phyloP scores from a whole-genome alignment of 192 early-diverging fungal species.

The Linderina pennispora region DNA sequence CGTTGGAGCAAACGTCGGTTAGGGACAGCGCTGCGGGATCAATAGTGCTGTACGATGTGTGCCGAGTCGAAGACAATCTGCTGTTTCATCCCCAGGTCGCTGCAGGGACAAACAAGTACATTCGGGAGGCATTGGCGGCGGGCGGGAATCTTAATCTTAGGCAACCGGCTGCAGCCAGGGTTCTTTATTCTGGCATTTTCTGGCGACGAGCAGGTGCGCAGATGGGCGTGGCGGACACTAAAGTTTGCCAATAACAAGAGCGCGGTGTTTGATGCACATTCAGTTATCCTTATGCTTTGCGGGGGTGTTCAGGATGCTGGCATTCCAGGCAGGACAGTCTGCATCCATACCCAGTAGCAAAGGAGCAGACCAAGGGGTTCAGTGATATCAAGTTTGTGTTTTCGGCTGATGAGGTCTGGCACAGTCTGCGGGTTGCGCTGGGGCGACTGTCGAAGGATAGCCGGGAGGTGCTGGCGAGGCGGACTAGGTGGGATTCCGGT shows the following conservation, averaged over 20 bases:
- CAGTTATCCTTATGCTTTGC: slow-evolving; percentile 7
- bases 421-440: slow-evolving; percentile 18
- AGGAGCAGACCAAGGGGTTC: not conserved
- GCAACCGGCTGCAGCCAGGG: slow-evolving; percentile 21
- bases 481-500: slow-evolving; percentile 10
- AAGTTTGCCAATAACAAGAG: slow-evolving; percentile 16
- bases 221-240: slow-evolving; percentile 29
- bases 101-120: slow-evolving; percentile 7
- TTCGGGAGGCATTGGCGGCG: slow-evolving; percentile 2
- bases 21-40: not conserved
- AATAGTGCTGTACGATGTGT: slow-evolving; percentile 19
- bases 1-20: not conserved
- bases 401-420: slow-evolving; percentile 21
- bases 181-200: slow-evolving; percentile 17
- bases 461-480: slow-evolving; percentile 13
- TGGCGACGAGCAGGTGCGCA: slow-evolving; percentile 3
- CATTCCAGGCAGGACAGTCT: not conserved
- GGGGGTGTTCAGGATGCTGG: slow-evolving; percentile 11
- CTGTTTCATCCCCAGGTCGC: slow-evolving; percentile 13
- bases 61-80: slow-evolving; percentile 10
- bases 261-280: not conserved
- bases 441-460: slow-evolving; percentile 10
- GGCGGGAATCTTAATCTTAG: slow-evolving; percentile 14
- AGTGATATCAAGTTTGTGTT: slow-evolving; percentile 14
- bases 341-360: not conserved